These are phyloP conservation scores for Parascedosporium putredinis DNA, from an alignment of 2,329 filamentous ascomycete species.

Conservation along the genomic window DNA sequence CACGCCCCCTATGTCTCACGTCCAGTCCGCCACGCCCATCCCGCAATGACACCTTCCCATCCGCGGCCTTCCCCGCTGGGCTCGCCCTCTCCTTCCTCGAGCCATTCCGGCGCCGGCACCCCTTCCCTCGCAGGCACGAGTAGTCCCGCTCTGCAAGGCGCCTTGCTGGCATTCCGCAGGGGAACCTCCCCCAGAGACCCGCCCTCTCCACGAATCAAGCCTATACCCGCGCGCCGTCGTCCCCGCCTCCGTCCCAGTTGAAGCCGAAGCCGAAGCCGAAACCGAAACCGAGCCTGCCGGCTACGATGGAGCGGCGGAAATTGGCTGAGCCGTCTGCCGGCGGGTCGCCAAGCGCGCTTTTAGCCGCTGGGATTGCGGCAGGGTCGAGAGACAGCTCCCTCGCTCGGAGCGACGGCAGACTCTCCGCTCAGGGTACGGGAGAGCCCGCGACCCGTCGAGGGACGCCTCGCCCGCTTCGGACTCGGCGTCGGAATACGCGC, in stretches of 20 bases:
- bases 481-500: not conserved
- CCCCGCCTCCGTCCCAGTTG: not conserved
- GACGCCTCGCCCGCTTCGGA: not conserved
- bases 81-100: not conserved
- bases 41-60: slow-evolving; percentile 1
- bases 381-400: not conserved
- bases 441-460: not conserved
- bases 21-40: not conserved
- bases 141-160: slow-evolving; percentile 42
- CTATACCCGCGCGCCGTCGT: too few species aligned
- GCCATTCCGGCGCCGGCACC: not conserved
- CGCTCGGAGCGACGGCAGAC: not conserved
- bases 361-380: not conserved
- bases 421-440: not conserved
- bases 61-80: not conserved
- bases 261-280: not conserved
- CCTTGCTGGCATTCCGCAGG: slow-evolving; percentile 43
- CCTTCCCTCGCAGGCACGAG: too few species aligned
- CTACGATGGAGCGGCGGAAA: too few species aligned
- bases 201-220: not conserved
- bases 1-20: not conserved
- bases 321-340: too few species aligned
- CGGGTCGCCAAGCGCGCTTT: not conserved
- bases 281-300: not conserved
- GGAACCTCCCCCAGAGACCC: slow-evolving; percentile 22